phyloP scores from a whole-genome alignment of 2,329 filamentous ascomycete genomes.

The Cytospora piceicola region DNA sequence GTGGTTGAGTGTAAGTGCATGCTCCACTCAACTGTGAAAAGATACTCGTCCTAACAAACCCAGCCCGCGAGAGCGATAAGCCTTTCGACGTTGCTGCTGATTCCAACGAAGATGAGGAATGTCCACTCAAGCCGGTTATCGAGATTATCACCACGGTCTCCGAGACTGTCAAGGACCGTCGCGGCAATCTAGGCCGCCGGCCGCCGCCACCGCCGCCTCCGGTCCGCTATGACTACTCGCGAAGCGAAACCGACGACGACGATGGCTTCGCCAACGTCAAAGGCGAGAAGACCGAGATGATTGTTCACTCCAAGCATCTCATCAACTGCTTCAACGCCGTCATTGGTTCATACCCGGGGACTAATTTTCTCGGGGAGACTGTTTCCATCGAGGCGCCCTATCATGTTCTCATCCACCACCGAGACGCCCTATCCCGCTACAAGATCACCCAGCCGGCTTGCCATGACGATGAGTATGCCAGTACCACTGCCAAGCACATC shows the following conservation, averaged over 20 bases:
- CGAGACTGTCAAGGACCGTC: constrained; percentile 31
- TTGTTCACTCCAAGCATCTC: constrained; percentile 50
- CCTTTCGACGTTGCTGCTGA: constrained; percentile 44
- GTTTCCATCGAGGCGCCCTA: constrained; percentile 51
- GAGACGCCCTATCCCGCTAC: constrained; percentile 47
- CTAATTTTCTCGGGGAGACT: constrained; percentile 43
- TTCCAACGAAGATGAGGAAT: constrained; percentile 35
- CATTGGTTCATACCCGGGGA: constrained; percentile 52
- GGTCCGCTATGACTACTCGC: constrained; percentile 13
- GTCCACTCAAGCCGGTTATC: constrained; percentile 42
- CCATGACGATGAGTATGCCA: constrained; percentile 47
- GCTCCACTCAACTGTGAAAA: neutral
- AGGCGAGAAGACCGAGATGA: constrained; percentile 44
- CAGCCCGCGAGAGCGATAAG: constrained; percentile 45
- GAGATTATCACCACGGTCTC: constrained; percentile 49
- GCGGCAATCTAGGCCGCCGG: no score
- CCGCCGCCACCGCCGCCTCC: constrained; percentile 19
- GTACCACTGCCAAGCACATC: constrained; percentile 49
- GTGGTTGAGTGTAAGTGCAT: constrained; percentile 43
- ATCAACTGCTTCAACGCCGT: constrained; percentile 53
- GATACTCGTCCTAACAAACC: constrained; percentile 24
- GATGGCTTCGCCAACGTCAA: constrained; percentile 32
- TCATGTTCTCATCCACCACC: constrained; percentile 52
- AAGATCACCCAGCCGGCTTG: constrained; percentile 45
- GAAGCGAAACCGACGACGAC: constrained; percentile 31